Conservation (phyloP, 257 asterid species). For the Solanum etuberosum region DNA sequence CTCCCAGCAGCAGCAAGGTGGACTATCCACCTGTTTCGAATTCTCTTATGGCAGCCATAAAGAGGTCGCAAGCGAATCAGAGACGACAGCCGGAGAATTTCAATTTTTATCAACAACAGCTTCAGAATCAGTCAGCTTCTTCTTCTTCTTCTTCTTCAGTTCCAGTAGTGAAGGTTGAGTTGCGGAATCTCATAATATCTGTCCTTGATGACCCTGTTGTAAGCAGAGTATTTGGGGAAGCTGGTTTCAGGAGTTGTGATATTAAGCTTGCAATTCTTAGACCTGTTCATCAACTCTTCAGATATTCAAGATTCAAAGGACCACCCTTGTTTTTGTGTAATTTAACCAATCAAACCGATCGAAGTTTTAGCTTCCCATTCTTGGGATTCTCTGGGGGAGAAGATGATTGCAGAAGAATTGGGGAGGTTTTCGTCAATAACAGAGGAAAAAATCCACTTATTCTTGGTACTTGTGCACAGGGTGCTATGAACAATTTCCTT, state of each 20-base stretch:
- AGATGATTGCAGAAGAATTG: conserved; percentile 50
- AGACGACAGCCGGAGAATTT: conserved; percentile 80
- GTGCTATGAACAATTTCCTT: conserved; percentile 42
- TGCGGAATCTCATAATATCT: conserved; percentile 53
- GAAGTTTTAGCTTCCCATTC: conserved; percentile 55
- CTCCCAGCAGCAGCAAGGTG: conserved; percentile 12
- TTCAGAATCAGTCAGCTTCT: conserved; percentile 14
- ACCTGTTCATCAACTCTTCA: conserved; percentile 45
- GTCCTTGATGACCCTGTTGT: conserved; percentile 86
- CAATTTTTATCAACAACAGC: conserved; percentile 51
- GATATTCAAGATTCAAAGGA: conserved; percentile 53
- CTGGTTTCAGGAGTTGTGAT: conserved; percentile 77
- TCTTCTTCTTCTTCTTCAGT: conserved; percentile 42
- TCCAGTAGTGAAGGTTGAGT: conserved; percentile 70
- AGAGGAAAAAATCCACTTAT: conserved; percentile 57
- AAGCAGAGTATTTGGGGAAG: conserved; percentile 80
- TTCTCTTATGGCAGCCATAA: conserved; percentile 85
- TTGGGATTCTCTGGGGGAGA: conserved; percentile 48
- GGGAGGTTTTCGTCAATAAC: conserved; percentile 45
- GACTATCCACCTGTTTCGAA: conserved; percentile 83
- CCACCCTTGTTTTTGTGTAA: conserved; percentile 63
- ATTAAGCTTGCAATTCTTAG: conserved; percentile 56
- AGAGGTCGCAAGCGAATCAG: conserved; percentile 81
- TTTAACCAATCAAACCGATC: conserved; percentile 16
- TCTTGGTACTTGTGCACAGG: conserved; percentile 55